Base-by-base conservation (phyloP, 2,329 filamentous ascomycete genomes). In the Talaromyces piceae region DNA sequence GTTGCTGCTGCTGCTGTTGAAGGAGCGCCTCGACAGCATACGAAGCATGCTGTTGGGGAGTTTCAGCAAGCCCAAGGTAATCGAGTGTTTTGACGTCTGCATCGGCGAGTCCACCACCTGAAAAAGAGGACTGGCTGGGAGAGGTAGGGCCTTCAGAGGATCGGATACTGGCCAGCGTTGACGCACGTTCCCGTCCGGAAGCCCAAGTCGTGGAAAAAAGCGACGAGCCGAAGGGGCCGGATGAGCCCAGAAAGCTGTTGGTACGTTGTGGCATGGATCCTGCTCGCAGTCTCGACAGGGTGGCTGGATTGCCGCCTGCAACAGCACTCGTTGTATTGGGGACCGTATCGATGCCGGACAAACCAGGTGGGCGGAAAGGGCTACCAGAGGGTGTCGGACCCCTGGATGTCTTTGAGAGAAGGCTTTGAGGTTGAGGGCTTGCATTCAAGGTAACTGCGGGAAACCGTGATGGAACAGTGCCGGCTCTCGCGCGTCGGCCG, bases 401-500 rank as follows among this genome's bases (percentile, higher is more conserved):
- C 54, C 91, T 83, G 27, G 88, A 88, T 5, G 88, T 87, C 67
- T 94, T 93, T 49, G 88, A 80, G 46, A 86, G 78, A 37, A 81
- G 73, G 2, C 77, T 73, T 47, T 77, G 70, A 61, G 76, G 70
- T 61, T 84, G 78, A 13, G 83, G 69, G 58, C 75, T 79, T 30
- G 71, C 62, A 62, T 78, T 84, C 52, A 81, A 76, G 4, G 81
- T 83, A 23, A 86, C 85, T 13, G 88, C 86, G 26, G 91, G 90
- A 66, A 98, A 94, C 57, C 91, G 82, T 43, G 93, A 97, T 20
- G 93, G 93, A n/a, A 98, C 84, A 3, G 93, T 98, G 59, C 93
- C 93, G 54, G 93, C 93, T 67, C 93, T 83, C 60, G 89, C 86
- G 66, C 93, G 84, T 58, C 93, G 83, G 45, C 83, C 81, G 61